A percentile compares a stretch with the other conserved stretches of the same genome.
These are phyloP conservation scores for Suhomyces choctaworum DNA, from an alignment of 1,139 yeast genomes.

Conservation along the genomic window DNA sequence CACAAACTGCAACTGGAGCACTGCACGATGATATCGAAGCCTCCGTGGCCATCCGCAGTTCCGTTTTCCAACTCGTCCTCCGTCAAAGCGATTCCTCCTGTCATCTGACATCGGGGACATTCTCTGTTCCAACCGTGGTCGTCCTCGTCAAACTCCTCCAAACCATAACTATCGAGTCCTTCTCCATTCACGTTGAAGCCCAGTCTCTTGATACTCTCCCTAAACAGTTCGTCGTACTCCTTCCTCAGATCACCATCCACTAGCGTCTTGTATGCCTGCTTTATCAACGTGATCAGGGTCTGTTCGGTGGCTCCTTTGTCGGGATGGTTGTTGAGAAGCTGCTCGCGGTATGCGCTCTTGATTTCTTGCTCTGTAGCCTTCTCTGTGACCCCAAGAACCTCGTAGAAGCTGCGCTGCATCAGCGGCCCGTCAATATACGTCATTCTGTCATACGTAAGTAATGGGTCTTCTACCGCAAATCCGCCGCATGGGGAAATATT, in stretches of 20 bases:
- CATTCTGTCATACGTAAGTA: constrained; percentile 1
- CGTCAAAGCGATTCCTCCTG: constrained; percentile 53
- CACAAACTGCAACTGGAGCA: constrained; percentile 82
- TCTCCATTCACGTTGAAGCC: constrained; percentile 60
- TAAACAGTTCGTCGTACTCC: constrained; percentile 51
- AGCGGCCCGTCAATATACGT: constrained; percentile 9
- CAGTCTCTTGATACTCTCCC: constrained; percentile 37
- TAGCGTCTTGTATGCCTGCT: constrained; percentile 61
- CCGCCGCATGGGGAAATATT: too few relatives aligned
- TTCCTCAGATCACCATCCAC: constrained; percentile 37
- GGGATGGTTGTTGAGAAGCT: constrained; percentile 69
- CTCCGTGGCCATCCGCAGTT: constrained; percentile 51
- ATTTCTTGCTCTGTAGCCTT: constrained; percentile 44
- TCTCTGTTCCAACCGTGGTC: constrained; percentile 43
- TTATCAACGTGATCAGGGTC: constrained; percentile 40
- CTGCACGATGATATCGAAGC: constrained; percentile 70
- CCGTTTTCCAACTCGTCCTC: constrained; percentile 64
- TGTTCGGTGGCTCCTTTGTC: constrained; percentile 49
- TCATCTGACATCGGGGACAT: constrained; percentile 74
- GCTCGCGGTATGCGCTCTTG: constrained; percentile 59
- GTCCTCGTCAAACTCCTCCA: constrained; percentile 54
- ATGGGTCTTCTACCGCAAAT: too few relatives aligned
- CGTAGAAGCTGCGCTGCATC: constrained; percentile 39
- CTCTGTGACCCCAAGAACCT: constrained; percentile 49
- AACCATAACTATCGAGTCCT: constrained; percentile 64